Evolutionary conservation across 495 filamentous ascomycete genomes (phyloP).

Genomic region (Neurospora discreta): DNA sequence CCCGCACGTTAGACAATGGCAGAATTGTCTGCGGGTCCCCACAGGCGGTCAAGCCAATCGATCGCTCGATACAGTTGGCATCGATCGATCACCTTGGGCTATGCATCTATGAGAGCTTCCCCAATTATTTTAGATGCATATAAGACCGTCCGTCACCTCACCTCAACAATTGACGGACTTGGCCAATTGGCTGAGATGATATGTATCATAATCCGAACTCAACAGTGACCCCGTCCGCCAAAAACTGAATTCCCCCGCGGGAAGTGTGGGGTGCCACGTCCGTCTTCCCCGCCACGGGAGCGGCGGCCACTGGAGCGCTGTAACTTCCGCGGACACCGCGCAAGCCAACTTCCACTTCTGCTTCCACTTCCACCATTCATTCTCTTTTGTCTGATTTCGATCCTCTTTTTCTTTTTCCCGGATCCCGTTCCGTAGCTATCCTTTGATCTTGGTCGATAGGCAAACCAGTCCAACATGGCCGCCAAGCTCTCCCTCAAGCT

Average conservation of each 20-base stretch:
- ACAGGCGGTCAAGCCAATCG: slow-evolving; percentile 2
- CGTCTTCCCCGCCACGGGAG: background rate
- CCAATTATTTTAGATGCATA: background rate
- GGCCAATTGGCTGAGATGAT: too few relatives aligned
- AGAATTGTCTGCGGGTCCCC: slow-evolving; percentile 4
- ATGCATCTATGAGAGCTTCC: background rate
- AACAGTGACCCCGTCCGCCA: background rate
- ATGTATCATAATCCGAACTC: too few relatives aligned
- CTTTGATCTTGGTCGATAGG: background rate
- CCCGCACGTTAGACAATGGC: slow-evolving; percentile 2
- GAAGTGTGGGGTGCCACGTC: background rate
- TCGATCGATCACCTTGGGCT: background rate
- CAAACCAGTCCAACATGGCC: slow-evolving; percentile 16
- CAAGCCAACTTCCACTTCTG: background rate
- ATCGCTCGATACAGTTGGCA: background rate
- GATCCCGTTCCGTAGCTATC: background rate
- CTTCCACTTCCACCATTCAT: background rate
- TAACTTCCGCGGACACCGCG: background rate
- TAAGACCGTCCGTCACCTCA: background rate
- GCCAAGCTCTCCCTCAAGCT: slow-evolving; percentile 30
- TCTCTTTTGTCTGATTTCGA: background rate
- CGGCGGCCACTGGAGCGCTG: background rate
- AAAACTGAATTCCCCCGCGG: background rate
- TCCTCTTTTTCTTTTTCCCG: background rate
- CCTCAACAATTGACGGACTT: background rate